Evolutionary conservation across 768 basidiomycete genomes (phyloP), one percentile per base, ranked within the genome.

Genomic region (Trametes maxima): DNA sequence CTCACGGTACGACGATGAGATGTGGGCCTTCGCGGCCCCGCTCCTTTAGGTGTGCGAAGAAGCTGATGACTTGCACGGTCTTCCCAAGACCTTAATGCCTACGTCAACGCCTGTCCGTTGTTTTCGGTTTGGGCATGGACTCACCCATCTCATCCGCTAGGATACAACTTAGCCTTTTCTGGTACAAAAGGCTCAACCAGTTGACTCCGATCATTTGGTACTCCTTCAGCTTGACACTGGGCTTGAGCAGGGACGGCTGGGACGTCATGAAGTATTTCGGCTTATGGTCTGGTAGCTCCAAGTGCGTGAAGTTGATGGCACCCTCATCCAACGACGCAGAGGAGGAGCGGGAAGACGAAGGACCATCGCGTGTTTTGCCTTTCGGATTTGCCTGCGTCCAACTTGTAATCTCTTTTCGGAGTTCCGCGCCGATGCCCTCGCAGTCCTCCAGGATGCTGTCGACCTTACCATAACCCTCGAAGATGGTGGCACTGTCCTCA

Each of bases 111-210:
- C 24, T 1, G 21, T 2, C 5, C 17, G 21, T 8, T 43, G 50
- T 48, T 25, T 56, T 54, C 19, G 60, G 36, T 36, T 17, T 57
- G 22, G 33, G 60, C 68, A 33, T 24, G 43, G 35, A 81, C 85
- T 68, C 74, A 92, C 96, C 96, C 97, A 99, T 99, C 75, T 99
- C 97, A 74, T 99, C 97, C 2, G 97, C 97, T 44, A 99, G 82
- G 70, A 99, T 98, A 74, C 96, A 98, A 65, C 94, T 95, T 52
- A 91, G 81, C 60, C 83, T 82, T 68, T 84, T 86, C 59, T 80
- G 81, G 74, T 94, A 95, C 53, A 98, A 78, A 21, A 98, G 76
- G 74, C 93, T 87, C 65, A 99, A 78, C 97, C 97, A 99, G 73
- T 98, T 99, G 55, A 99, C 82, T n/a, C 97, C 97, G 59, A 98